A percentile compares a stretch with the other conserved stretches of the same genome.
These are phyloP conservation scores for Pontederia paniculata DNA, from an alignment of 176 grass and related monocot genomes.

Conservation along the genomic window DNA sequence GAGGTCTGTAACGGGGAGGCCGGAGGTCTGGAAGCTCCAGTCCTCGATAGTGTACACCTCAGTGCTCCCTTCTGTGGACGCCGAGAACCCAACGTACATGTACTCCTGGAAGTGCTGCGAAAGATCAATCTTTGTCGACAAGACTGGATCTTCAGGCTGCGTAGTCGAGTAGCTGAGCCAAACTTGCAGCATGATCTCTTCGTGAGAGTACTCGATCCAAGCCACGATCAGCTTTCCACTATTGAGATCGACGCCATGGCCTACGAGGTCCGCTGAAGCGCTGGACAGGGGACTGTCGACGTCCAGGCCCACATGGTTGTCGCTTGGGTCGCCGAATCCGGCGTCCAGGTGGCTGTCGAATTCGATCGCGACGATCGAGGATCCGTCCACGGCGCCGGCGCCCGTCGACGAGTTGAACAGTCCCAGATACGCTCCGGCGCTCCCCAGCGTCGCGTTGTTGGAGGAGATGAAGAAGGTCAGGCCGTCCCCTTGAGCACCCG, in stretches of 20 bases:
- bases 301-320: slow-evolving; percentile 77
- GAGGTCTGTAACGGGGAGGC: slow-evolving; percentile 22
- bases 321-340: slow-evolving; percentile 44
- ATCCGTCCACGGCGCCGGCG: neutral
- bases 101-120: slow-evolving; percentile 29
- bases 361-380: slow-evolving; percentile 45
- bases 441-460: slow-evolving; percentile 35
- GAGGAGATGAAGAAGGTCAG: slow-evolving; percentile 78
- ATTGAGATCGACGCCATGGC: slow-evolving; percentile 33
- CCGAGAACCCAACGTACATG: slow-evolving; percentile 90
- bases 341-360: slow-evolving; percentile 56
- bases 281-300: slow-evolving; percentile 34
- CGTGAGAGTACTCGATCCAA: slow-evolving; percentile 61
- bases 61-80: slow-evolving; percentile 65
- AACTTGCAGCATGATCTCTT: slow-evolving; percentile 31
- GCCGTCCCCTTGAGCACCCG: slow-evolving; percentile 47
- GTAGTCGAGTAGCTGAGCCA: slow-evolving; percentile 28
- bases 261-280: slow-evolving; percentile 31
- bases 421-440: slow-evolving; percentile 65
- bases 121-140: slow-evolving; percentile 37
- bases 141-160: slow-evolving; percentile 37
- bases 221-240: slow-evolving; percentile 54
- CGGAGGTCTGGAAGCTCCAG: slow-evolving; percentile 57
- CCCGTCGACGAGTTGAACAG: slow-evolving; percentile 42
- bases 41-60: slow-evolving; percentile 60